Conservation (phyloP, 2,329 filamentous ascomycete species). For the Fusarium sp. region DNA sequence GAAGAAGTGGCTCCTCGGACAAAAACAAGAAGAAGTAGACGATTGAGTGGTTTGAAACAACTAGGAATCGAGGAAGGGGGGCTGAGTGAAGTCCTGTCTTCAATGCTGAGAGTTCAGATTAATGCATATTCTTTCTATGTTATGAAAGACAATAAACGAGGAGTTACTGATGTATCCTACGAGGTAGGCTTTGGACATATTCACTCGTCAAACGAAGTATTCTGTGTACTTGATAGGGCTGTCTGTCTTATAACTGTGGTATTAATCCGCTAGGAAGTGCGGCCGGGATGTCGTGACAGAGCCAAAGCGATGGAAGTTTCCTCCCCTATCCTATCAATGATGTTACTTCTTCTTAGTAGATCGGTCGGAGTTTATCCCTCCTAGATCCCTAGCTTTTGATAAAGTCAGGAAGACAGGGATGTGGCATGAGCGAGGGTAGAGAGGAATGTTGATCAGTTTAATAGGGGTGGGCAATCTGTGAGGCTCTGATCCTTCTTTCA, state of each 20-base stretch:
- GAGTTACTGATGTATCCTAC: slow-evolving; percentile 1
- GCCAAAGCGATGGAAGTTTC: too few relatives aligned
- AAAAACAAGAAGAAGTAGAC: slow-evolving; percentile 42
- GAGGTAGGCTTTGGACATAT: background rate
- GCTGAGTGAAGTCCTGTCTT: slow-evolving; percentile 1
- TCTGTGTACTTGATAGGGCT: background rate
- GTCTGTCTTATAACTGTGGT: background rate
- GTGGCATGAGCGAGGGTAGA: too few relatives aligned
- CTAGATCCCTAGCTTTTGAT: too few relatives aligned
- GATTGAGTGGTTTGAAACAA: background rate
- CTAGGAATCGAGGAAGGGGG: background rate
- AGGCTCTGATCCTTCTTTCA: slow-evolving; percentile 14
- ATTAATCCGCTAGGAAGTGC: too few relatives aligned
- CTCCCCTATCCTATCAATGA: too few relatives aligned
- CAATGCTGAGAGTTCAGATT: background rate
- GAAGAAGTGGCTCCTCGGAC: slow-evolving; percentile 29
- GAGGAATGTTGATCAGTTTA: too few relatives aligned
- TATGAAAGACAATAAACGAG: slow-evolving; percentile 1
- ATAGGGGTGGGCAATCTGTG: slow-evolving; percentile 18
- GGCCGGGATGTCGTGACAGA: too few relatives aligned
- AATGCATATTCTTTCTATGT: slow-evolving; percentile 14
- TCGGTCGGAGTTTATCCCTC: too few relatives aligned
- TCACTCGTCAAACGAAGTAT: background rate
- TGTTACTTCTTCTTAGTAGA: too few relatives aligned
- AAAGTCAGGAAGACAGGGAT: too few relatives aligned